These are phyloP conservation scores for Schwanniomyces occidentalis DNA, from an alignment of 805 yeast species.

Conservation along the genomic window DNA sequence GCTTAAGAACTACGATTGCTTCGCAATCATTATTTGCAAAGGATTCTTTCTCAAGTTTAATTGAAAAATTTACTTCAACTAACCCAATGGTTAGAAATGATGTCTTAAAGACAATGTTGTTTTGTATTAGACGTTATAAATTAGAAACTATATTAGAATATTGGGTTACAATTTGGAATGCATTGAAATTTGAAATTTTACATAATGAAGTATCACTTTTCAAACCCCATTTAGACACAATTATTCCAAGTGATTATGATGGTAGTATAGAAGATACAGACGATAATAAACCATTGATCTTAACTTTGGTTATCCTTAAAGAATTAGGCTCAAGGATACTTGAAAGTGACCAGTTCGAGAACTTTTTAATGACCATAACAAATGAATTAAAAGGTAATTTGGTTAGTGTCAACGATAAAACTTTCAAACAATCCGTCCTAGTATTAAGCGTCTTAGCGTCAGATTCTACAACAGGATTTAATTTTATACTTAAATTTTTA, in stretches of 20 bases:
- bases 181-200: conserved; percentile 83
- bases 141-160: conserved; percentile 48
- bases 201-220: conserved; percentile 56
- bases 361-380: conserved; percentile 34
- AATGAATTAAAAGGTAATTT: conserved; percentile 57
- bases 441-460: conserved; percentile 57
- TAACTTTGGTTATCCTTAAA: conserved; percentile 38
- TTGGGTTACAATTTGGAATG: conserved; percentile 83
- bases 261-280: conserved; percentile 30
- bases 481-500: conserved; percentile 41
- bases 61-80: conserved; percentile 78
- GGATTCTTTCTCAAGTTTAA: conserved; percentile 72
- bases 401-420: conserved; percentile 48
- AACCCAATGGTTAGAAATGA: conserved; percentile 74
- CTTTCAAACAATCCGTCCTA: conserved; percentile 61
- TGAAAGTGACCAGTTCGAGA: conserved; percentile 30
- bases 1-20: conserved; percentile 62
- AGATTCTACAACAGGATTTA: conserved; percentile 46
- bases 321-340: conserved; percentile 38
- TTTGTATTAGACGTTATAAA: conserved; percentile 56
- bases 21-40: conserved; percentile 63
- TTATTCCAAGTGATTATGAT: conserved; percentile 28
- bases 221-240: conserved; percentile 20
- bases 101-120: conserved; percentile 60
- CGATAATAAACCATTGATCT: conserved; percentile 35